Evolutionary conservation across 257 asterid species (phyloP), one percentile per base, ranked within the genome.

Genomic region (Cinchona pubescens): DNA sequence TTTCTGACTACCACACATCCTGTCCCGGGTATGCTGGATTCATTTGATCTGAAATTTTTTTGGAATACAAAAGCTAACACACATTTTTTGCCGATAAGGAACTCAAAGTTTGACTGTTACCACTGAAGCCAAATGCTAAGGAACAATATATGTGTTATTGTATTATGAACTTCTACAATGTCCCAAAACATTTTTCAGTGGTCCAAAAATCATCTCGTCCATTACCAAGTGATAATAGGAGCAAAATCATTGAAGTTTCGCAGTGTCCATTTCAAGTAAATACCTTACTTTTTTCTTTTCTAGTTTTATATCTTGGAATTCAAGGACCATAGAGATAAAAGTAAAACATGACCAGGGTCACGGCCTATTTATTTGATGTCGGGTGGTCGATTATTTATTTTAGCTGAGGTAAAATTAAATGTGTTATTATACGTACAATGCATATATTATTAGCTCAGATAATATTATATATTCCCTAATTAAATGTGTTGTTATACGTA

Each of bases 121-220:
- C 61, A 59, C 42, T 49, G 85, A 32, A 79, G 76, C 84, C 88
- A 84, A 74, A 34, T 56, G 38, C 79, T 66, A 76, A 77, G 69
- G 29, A 80, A 75, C 76, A 81, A 30, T 14, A 6, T n/a, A n/a
- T n/a, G n/a, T n/a, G n/a, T n/a, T n/a, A n/a, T n/a, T 29, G 23
- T 46, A 42, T 66, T 72, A 42, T 69, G 71, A 80, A 65, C 77
- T 40, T 68, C 15, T 71, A 40, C 85, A 73, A 69, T 69, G 60
- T 46, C 75, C 90, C 82, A 67, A 75, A 82, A 18, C 23, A 8
- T 81, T 74, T 67, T 81, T 79, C 69, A 75, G 87, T 80, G 86
- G 83, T 79, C 86, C 88, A 63, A 15, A 58, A n/a, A 71, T 67
- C 67, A 25, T 58, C 4, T 64, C 45, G 77, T 82, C 79, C 67